phyloP scores from a whole-genome alignment of 495 filamentous ascomycete genomes.

The Lasiosphaeria miniovina region DNA sequence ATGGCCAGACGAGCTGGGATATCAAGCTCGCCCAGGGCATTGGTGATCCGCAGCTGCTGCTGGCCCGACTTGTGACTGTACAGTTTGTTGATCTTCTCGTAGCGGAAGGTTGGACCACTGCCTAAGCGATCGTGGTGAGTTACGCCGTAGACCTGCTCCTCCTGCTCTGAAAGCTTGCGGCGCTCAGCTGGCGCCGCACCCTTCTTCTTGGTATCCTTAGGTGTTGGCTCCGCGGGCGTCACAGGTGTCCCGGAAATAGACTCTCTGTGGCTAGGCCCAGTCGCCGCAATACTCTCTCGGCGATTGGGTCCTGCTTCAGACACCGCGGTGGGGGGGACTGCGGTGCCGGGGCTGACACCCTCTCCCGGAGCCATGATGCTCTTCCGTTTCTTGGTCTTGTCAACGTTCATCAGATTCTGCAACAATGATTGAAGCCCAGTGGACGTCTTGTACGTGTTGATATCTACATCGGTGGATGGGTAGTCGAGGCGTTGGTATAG shows the following conservation, averaged over 20 bases:
- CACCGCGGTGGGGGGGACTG: slow-evolving; percentile 35
- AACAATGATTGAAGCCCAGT: slow-evolving; percentile 75
- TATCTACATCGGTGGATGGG: slow-evolving; percentile 62
- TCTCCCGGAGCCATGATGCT: slow-evolving; percentile 57
- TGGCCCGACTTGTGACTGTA: slow-evolving; percentile 78
- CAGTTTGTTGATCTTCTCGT: slow-evolving; percentile 78
- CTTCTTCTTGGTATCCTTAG: slow-evolving; percentile 53
- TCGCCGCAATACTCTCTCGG: slow-evolving; percentile 50
- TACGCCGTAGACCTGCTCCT: slow-evolving; percentile 78
- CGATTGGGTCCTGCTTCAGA: slow-evolving; percentile 36
- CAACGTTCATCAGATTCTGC: slow-evolving; percentile 69
- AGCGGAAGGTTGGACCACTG: slow-evolving; percentile 69
- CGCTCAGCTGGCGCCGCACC: slow-evolving; percentile 41
- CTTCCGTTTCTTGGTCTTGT: slow-evolving; percentile 81
- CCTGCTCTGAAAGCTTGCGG: slow-evolving; percentile 66
- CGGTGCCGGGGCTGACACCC: slow-evolving; percentile 32
- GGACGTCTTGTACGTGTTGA: slow-evolving; percentile 73
- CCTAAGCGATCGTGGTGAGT: slow-evolving; percentile 82
- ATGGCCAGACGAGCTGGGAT: slow-evolving; percentile 76
- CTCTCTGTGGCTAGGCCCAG: slow-evolving; percentile 39
- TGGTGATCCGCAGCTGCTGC: slow-evolving; percentile 75
- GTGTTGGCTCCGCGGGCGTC: slow-evolving; percentile 27
- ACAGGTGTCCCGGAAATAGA: slow-evolving; percentile 47
- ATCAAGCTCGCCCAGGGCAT: slow-evolving; percentile 73
- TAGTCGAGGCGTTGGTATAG: slow-evolving; percentile 85